Evolutionary conservation across 345 rosid species (phyloP).

Genomic region (Viola odorata): DNA sequence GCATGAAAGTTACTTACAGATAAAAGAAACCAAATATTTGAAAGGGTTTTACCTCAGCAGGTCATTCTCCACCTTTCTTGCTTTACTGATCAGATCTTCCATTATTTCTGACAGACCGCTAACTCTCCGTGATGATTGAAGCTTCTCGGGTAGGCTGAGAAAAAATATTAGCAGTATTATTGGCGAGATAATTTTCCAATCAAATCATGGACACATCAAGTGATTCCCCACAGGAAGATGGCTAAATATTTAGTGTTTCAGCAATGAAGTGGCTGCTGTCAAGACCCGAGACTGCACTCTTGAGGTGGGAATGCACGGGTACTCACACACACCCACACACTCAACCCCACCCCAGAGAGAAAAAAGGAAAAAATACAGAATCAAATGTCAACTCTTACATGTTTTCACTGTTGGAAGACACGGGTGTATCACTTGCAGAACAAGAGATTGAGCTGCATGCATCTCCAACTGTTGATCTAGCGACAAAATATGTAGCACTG

Average conservation of each 20-base stretch:
- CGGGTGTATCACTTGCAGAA: slow-evolving; percentile 22
- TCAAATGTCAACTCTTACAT: slow-evolving; percentile 38
- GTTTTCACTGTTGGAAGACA: slow-evolving; percentile 28
- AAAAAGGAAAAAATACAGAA: background rate
- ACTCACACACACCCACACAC: background rate
- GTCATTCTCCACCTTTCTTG: slow-evolving; percentile 50
- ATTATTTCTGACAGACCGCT: slow-evolving; percentile 47
- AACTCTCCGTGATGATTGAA: slow-evolving; percentile 28
- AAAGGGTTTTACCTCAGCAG: slow-evolving; percentile 44
- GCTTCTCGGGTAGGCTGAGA: slow-evolving; percentile 40
- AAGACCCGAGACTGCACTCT: background rate
- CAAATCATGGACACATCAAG: background rate
- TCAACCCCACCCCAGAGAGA: background rate
- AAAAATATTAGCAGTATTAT: background rate
- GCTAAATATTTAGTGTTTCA: background rate
- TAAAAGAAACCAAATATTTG: background rate
- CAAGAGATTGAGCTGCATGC: slow-evolving; percentile 46
- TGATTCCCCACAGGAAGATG: background rate
- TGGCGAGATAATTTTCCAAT: background rate
- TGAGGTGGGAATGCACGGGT: background rate
- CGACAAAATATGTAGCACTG: slow-evolving; percentile 40
- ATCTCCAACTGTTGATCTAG: slow-evolving; percentile 65
- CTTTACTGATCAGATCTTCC: slow-evolving; percentile 47
- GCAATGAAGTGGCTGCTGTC: background rate
- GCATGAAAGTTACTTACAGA: no score